Evolutionary conservation across 2,329 filamentous ascomycete genomes (phyloP).

Genomic region (Epichloe festucae): DNA sequence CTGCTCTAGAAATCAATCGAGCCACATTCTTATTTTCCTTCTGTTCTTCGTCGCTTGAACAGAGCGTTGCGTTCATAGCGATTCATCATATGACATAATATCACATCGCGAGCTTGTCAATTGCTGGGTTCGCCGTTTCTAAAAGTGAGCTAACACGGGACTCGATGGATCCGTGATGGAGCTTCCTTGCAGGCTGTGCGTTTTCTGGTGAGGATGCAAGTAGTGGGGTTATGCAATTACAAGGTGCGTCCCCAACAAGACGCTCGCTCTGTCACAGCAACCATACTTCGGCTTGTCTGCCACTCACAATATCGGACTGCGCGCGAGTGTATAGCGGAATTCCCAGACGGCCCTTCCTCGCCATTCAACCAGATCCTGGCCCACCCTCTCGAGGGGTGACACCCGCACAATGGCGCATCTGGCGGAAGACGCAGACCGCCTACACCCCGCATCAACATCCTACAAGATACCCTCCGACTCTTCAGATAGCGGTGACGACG

Average conservation of each 20-base stretch:
- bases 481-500: slow-evolving; percentile 40
- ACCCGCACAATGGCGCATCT: slow-evolving; percentile 4
- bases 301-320: not conserved
- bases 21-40: too few relatives aligned
- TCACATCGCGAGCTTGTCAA: too few relatives aligned
- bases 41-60: too few relatives aligned
- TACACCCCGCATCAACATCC: slow-evolving; percentile 7
- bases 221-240: slow-evolving; percentile 11
- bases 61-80: too few relatives aligned
- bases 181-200: not conserved
- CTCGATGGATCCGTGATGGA: too few relatives aligned
- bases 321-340: not conserved
- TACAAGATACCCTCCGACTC: slow-evolving; percentile 6
- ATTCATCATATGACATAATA: too few relatives aligned
- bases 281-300: not conserved
- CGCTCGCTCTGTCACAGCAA: not conserved
- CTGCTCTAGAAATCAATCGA: too few relatives aligned
- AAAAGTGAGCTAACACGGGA: too few relatives aligned
- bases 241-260: not conserved
- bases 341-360: not conserved
- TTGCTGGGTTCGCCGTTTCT: too few relatives aligned
- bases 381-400: not conserved
- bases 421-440: not conserved
- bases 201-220: slow-evolving; percentile 4
- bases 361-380: not conserved